phyloP scores from a whole-genome alignment of 2,329 filamentous ascomycete species.

The Parasarocladium wereldwijsianum region DNA sequence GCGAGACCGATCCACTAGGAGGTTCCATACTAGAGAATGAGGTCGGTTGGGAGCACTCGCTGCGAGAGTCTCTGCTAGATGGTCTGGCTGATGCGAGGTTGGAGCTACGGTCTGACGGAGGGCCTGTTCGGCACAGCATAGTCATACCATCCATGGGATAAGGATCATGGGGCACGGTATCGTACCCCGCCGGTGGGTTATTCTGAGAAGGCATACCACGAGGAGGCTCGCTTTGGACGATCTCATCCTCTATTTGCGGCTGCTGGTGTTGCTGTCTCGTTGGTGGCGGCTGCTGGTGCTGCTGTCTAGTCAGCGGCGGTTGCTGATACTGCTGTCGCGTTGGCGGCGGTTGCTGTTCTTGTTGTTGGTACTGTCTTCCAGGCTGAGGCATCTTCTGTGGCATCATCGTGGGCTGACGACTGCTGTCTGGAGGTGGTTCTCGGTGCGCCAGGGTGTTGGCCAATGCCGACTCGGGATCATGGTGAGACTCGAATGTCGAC shows the following conservation, averaged over 20 bases:
- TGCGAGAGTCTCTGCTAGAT: conserved; percentile 75
- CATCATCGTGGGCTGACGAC: conserved; percentile 32
- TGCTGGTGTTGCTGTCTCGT: conserved; percentile 27
- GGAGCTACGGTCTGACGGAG: conserved; percentile 37
- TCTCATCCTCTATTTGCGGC: too few species aligned
- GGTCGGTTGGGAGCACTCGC: conserved; percentile 79
- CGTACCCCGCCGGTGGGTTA: conserved; percentile 31
- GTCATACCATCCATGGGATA: conserved; percentile 96
- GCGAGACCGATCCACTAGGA: conserved; percentile 57
- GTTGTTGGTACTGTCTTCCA: conserved; percentile 7
- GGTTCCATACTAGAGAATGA: conserved; percentile 80
- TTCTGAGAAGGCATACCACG: too few species aligned
- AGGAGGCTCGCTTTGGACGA: too few species aligned
- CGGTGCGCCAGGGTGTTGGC: conserved; percentile 53
- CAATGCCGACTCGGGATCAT: conserved; percentile 66
- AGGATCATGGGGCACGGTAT: conserved; percentile 85
- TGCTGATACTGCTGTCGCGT: conserved; percentile 3
- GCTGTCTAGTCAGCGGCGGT: conserved; percentile 3
- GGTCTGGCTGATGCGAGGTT: conserved; percentile 50
- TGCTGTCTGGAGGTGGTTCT: conserved; percentile 27
- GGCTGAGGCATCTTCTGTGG: conserved; percentile 9
- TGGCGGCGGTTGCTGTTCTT: conserved; percentile 6
- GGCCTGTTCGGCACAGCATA: conserved; percentile 75
- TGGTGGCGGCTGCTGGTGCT: conserved; percentile 10
- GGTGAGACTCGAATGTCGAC: conserved; percentile 81